Conservation (phyloP, 495 filamentous ascomycete species). For the Talaromyces adpressus region DNA sequence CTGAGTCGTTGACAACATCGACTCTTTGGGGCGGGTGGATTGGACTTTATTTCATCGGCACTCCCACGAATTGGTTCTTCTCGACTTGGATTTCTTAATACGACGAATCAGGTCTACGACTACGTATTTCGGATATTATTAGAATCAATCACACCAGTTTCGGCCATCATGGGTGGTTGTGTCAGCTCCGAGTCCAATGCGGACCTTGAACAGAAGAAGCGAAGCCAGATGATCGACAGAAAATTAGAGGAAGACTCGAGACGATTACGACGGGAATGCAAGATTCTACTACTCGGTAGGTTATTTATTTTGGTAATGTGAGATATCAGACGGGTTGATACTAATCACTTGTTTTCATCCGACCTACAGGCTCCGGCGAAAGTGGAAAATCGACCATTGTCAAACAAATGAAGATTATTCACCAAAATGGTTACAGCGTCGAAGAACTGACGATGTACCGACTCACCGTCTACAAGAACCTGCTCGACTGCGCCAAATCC, state of each 20-base stretch:
- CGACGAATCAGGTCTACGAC: neutral
- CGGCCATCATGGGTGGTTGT: constrained; percentile 78
- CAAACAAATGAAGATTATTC: constrained; percentile 99
- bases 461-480: constrained; percentile 94
- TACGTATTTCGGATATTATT: neutral
- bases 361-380: constrained; percentile 77
- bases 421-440: constrained; percentile 89
- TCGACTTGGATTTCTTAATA: neutral
- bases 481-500: constrained; percentile 91
- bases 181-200: constrained; percentile 71
- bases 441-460: constrained; percentile 91
- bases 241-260: constrained; percentile 88
- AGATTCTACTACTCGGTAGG: constrained; percentile 90
- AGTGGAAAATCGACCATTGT: constrained; percentile 99
- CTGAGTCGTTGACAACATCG: neutral
- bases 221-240: constrained; percentile 88
- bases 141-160: neutral
- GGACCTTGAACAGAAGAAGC: constrained; percentile 85
- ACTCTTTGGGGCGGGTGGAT: neutral
- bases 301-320: neutral
- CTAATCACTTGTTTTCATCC: neutral
- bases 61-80: neutral
- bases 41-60: neutral
- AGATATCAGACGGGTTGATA: neutral
- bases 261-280: constrained; percentile 91